A percentile compares a stretch with the other conserved stretches of the same genome.
phyloP scores from a whole-genome alignment of 1,139 yeast genomes.

The Debaryomycetaceae sp. region DNA sequence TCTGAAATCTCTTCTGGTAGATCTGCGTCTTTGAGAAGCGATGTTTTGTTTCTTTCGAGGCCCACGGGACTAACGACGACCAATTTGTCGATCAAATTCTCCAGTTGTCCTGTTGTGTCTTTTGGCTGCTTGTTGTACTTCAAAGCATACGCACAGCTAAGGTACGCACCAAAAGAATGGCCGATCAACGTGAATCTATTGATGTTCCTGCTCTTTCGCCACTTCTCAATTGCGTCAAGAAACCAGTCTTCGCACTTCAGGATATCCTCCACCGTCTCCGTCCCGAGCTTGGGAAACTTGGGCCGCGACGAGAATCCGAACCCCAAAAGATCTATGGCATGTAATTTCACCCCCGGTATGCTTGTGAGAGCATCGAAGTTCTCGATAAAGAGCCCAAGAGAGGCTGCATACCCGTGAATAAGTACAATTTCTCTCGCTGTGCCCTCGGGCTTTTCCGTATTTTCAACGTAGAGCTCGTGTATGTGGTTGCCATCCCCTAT shows the following conservation, averaged over 20 bases:
- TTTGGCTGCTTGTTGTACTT: slow-evolving; percentile 47
- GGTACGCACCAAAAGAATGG: slow-evolving; percentile 91
- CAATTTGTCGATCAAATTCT: slow-evolving; percentile 33
- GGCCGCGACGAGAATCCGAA: slow-evolving; percentile 46
- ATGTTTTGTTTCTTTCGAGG: slow-evolving; percentile 34
- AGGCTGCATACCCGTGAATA: slow-evolving; percentile 48
- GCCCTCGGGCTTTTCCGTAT: slow-evolving; percentile 22
- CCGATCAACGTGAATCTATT: slow-evolving; percentile 72
- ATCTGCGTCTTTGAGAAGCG: slow-evolving; percentile 23
- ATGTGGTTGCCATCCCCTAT: slow-evolving; percentile 47
- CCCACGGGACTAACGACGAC: slow-evolving; percentile 47
- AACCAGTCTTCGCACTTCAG: slow-evolving; percentile 68
- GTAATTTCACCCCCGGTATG: slow-evolving; percentile 41
- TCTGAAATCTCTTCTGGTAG: slow-evolving; percentile 13
- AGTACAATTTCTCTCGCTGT: slow-evolving; percentile 32
- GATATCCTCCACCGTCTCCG: slow-evolving; percentile 27
- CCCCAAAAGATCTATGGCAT: slow-evolving; percentile 45
- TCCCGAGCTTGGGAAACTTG: slow-evolving; percentile 30
- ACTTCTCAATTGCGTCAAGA: slow-evolving; percentile 74
- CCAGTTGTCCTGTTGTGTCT: slow-evolving; percentile 16
- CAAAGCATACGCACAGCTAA: slow-evolving; percentile 73
- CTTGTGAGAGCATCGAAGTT: slow-evolving; percentile 37
- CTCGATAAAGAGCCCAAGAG: slow-evolving; percentile 41
- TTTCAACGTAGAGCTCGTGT: slow-evolving; percentile 54
- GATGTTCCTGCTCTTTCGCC: slow-evolving; percentile 63